Evolutionary conservation across 2,329 filamentous ascomycete species (phyloP), one percentile per base, ranked within the genome.

Genomic region (Trichoderma sp.): DNA sequence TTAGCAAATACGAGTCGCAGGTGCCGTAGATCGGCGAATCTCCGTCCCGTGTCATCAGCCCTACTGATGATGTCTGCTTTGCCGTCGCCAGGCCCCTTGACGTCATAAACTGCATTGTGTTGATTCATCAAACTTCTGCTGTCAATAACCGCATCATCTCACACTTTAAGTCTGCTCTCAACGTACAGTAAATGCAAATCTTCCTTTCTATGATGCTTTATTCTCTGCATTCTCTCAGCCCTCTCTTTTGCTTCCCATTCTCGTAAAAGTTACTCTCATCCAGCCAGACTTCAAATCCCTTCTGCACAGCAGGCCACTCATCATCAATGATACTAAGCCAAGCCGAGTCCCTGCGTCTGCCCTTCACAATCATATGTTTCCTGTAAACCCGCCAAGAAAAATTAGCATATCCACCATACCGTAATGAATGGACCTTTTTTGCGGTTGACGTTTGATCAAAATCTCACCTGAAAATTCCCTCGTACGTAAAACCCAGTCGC

Each of bases 291-390:
- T 90, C 86, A 64, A 92, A 83, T 0, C 82, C 88, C 1, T 78
- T 76, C 77, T 85, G 88, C 1, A 86, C 80, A 0, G 74, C 68
- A 2, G 85, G 84, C 91, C 91, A 93, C 75, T 93, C 91, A 0
- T 87, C 86, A 67, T 90, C 87, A 1, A 89, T 79, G 8, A 93
- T 88, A 27, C 89, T 88, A 74, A 87, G 90, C 89, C 90, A 93
- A 4, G 88, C 86, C 0, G 90, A 91, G 79, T 93, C 91, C 60
- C 91, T 83, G 71, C 83, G 87, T 27, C 86, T 83, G 0, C 90
- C 91, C 78, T 89, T 91, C 8, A 88, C 79, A 35, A 93, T 85
- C 86, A 91, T 87, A 79, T 93, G 90, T 77, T 91, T 89, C 71
- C 83, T 84, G 68, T 12, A 21, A 21, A 21, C 0, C 7, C 6